Evolutionary conservation across 192 early-diverging fungal genomes (phyloP).

Genomic region (Paraglomus brasilianum): DNA sequence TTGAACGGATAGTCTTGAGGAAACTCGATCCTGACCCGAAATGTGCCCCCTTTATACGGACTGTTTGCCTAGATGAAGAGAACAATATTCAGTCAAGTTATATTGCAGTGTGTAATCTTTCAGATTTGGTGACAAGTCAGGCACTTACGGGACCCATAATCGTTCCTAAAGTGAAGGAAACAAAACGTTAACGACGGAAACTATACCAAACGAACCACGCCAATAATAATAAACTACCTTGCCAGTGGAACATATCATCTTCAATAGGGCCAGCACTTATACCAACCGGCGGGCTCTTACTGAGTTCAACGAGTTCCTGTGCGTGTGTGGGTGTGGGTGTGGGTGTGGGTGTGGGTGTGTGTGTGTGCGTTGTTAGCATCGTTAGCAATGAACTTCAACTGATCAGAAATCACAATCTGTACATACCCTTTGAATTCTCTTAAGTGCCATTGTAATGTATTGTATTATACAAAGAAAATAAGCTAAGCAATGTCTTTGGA

Average conservation of each 20-base stretch:
- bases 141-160: conserved; percentile 58
- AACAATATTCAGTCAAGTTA: conserved; percentile 18
- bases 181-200: not conserved
- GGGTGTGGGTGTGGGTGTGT: not conserved
- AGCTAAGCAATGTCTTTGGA: no score
- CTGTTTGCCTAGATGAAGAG: conserved; percentile 45
- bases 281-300: conserved; percentile 57
- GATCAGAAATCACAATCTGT: not conserved
- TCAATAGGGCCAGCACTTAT: conserved; percentile 52
- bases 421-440: conserved; percentile 25
- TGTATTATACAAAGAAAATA: no score
- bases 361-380: not conserved
- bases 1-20: conserved; percentile 79
- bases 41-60: conserved; percentile 70
- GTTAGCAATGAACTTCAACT: not conserved
- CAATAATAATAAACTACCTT: conserved; percentile 40
- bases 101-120: not conserved
- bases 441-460: conserved; percentile 24
- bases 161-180: conserved; percentile 36
- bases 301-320: conserved; percentile 67
- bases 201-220: not conserved
- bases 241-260: conserved; percentile 69
- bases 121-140: not conserved
- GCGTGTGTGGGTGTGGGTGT: not conserved
- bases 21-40: conserved; percentile 70